Evolutionary conservation across 306 rosid species (phyloP), one percentile per base, ranked within the genome.

Genomic region (Delonix regia): DNA sequence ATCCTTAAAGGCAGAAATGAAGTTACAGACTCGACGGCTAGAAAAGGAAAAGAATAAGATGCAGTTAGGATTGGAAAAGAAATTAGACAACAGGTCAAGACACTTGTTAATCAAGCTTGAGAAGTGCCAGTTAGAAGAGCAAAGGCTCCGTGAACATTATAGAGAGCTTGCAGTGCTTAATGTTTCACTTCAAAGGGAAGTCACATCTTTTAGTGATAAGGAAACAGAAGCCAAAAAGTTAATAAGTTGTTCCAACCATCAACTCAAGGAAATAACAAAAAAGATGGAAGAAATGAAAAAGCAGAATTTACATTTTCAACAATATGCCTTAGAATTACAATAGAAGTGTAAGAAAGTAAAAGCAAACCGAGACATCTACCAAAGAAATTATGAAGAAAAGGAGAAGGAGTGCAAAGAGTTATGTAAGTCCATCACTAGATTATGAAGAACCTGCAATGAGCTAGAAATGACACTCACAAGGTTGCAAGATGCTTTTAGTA

Each of bases 151-250:
- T 14, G 97, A 91, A 71, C 84, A 97, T 71, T 96, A 93, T 80
- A 87, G 99, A 91, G 99, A 93, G 92, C 99, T 93, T 30, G 99
- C 99, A 15, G 98, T 93, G 85, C 96, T 89, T 82, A 95, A 95
- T 83, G 99, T 95, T 48, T 91, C 98, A 7, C 91, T 95, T 81
- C 99, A 93, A 80, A 91, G 94, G 88, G 97, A 91, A 69, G 94
- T 93, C 51, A 88, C 97, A 67, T 82, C 94, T 52, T 84, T 85
- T 73, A 80, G 79, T 67, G 97, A 74, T 84, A 91, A 85, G 87
- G 98, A 91, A 84, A 74, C 86, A 19, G 97, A 91, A 85, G 87
- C 77, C 65, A 89, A 67, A 80, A 86, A 76, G 67, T 74, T 76
- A 68, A 84, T 86, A 71, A 73, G 87, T 76, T 71, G 78, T 63